Evolutionary conservation across 2,329 filamentous ascomycete genomes (phyloP), one percentile per base, ranked within the genome.

Genomic region (Purpureocillium lavendulum): DNA sequence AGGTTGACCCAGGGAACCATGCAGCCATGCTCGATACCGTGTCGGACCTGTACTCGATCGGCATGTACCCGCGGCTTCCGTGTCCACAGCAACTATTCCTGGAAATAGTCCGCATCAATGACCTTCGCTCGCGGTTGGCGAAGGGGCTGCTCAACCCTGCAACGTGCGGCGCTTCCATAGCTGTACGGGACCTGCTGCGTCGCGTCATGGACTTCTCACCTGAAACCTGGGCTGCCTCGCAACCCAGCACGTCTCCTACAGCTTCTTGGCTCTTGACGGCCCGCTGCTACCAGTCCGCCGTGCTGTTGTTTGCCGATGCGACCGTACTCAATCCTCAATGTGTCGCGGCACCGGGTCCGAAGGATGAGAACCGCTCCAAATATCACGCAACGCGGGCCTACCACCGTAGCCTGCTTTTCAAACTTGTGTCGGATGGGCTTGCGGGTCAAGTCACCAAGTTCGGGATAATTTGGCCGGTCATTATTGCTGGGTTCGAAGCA

Each of bases 81-180:
- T 45, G 43, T 18, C 43, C 43, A 5, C 13, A 33, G 7, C 10
- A 17, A 11, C 31, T 46, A 1, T 46, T 43, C 26, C 21, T 43
- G 30, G 39, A 41, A n/a, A 35, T 46, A 6, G 7, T 43, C 9
- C 35, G 29, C 30, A 39, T 46, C 34, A 46, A 46, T 32, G 36
- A 34, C 14, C 32, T 44, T 4, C 39, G 44, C 8, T n/a, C 33
- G 11, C 21, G 24, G 17, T 10, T 42, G 11, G 38, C 39, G 10
- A 32, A 34, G 7, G 16, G 16, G 3, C 30, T 33, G 8, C 14
- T 26, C 2, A 28, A 32, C 16, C 14, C 21, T 17, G 17, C n/a
- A 9, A 28, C 32, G 11, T 4, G 24, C 4, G 30, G 18, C 5
- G 24, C 13, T 12, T 14, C 30, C 8, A 30, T 30, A 12, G 36